Evolutionary conservation across 345 rosid genomes (phyloP), one percentile per base, ranked within the genome.

Genomic region (Iberis pinnata): DNA sequence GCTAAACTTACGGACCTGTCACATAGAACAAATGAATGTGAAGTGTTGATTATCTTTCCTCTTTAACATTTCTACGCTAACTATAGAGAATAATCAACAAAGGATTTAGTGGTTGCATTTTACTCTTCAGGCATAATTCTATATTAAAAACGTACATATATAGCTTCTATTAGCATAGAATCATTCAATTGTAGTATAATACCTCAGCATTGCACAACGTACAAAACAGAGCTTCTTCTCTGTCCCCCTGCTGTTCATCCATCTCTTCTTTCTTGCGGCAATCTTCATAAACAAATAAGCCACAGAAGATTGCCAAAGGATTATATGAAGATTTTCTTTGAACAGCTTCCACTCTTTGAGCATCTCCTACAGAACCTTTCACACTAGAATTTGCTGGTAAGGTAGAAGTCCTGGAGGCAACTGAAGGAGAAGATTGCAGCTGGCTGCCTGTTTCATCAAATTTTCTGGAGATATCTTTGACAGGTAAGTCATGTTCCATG

Each of bases 191-290:
- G 25, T 22, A 22, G 25, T 6, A 22, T 22, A 22, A 55, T 82
- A 92, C 98, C 98, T 92, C 98, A 10, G 98, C 80, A 69, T 88
- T 81, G 75, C 98, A 92, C 63, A 92, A 69, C 3, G 98, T 92
- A 67, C 98, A 92, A 70, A 79, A 92, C 67, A 92, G 64, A 27
- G 95, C 96, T 56, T 92, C 98, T 67, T 84, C 96, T 18, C 61
- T 70, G 14, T 63, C 45, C 45, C 76, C 86, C 31, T 74, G 84
- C 31, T 73, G 78, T 43, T 85, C 93, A 51, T 63, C 76, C 12
- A 49, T 27, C 32, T 51, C 76, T 36, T 76, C 87, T 56, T 75
- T 70, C 49, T 73, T 77, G 35, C 90, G 86, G 61, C 96, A 92
- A 81, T 92, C 96, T 81, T 92, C 88, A 64, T 64, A 78, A 57